Percentiles rank a stretch among this genome's conserved stretches.
These are phyloP conservation scores for Hypoxylon sp. DNA, from an alignment of 2,329 filamentous ascomycete genomes.

Conservation along the genomic window DNA sequence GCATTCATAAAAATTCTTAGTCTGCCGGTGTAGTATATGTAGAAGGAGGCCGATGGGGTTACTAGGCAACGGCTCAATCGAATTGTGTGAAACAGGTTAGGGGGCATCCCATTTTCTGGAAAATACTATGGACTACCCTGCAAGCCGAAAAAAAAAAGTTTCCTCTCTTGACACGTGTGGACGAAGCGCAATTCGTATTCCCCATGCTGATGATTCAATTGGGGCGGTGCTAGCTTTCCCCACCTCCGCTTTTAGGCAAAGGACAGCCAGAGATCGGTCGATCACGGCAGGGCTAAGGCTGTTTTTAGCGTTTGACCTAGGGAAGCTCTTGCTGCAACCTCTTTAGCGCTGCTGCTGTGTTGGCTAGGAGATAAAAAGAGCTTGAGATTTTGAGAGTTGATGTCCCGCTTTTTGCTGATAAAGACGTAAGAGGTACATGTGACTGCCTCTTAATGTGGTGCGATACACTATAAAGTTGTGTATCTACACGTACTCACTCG, in stretches of 20 bases:
- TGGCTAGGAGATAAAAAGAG: slow-evolving; percentile 29
- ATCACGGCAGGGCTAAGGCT: slow-evolving; percentile 40
- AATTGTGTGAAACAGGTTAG: slow-evolving; percentile 8
- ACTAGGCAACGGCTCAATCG: slow-evolving; percentile 13
- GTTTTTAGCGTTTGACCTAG: slow-evolving; percentile 20
- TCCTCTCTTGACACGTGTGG: slow-evolving; percentile 31
- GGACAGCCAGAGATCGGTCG: slow-evolving; percentile 46
- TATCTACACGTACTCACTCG: slow-evolving; percentile 25
- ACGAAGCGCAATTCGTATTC: slow-evolving; percentile 49
- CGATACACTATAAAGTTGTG: background rate
- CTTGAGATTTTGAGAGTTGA: slow-evolving; percentile 22
- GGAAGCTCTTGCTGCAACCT: slow-evolving; percentile 24
- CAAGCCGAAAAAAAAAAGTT: slow-evolving; percentile 18
- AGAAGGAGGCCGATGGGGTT: slow-evolving; percentile 2
- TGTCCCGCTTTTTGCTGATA: slow-evolving; percentile 26
- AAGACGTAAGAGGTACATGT: slow-evolving; percentile 16
- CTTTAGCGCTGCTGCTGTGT: slow-evolving; percentile 31
- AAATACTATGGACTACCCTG: slow-evolving; percentile 17
- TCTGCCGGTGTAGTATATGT: background rate
- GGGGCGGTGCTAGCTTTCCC: slow-evolving; percentile 40
- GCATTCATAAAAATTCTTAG: slow-evolving; percentile 3
- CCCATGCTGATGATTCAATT: slow-evolving; percentile 40
- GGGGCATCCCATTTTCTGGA: slow-evolving; percentile 3
- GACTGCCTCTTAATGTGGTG: slow-evolving; percentile 1
- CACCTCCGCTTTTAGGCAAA: slow-evolving; percentile 48